Evolutionary conservation across 768 basidiomycete species (phyloP), one percentile per base, ranked within the genome.

Genomic region (Botryobasidium botryosum): DNA sequence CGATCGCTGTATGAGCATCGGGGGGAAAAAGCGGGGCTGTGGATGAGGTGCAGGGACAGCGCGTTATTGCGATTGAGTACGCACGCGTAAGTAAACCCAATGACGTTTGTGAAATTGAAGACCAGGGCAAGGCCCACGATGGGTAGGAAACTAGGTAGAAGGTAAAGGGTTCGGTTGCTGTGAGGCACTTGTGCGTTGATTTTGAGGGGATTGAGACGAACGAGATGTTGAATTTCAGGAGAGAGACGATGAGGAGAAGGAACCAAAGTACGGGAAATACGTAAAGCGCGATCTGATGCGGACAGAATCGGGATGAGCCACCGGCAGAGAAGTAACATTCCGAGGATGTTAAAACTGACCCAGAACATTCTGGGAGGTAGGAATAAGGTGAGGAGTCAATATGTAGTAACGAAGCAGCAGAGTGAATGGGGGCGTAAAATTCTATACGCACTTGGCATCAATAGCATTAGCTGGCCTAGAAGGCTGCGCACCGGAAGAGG

Each of bases 21-120:
- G 36, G 26, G 24, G 18, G 35, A 36, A 25, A 23, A 20, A 45
- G 39, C 32, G 26, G 18, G 7, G 45, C 18, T 13, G n/a, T n/a
- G n/a, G n/a, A n/a, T n/a, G n/a, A n/a, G n/a, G n/a, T n/a, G n/a
- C n/a, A n/a, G n/a, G n/a, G n/a, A n/a, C n/a, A n/a, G n/a, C n/a
- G n/a, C n/a, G n/a, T n/a, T n/a, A n/a, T n/a, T n/a, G n/a, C n/a
- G n/a, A n/a, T n/a, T n/a, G 17, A 10, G 26, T n/a, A 67, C 78
- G 56, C 60, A 85, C 85, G 82, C 85, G 56, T 87, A 97, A 40
- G 90, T 94, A 65, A 96, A 97, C 8, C 92, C 92, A 43, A 96
- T 67, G n/a, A 79, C 84, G 52, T 96, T 97, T 6, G 86, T 88
- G 42, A 88, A 57, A 60, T 99, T 97, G 72, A 99, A 97, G 29